Base-by-base conservation (phyloP, 2,329 filamentous ascomycete genomes). In the Aphanoascus verrucosus region DNA sequence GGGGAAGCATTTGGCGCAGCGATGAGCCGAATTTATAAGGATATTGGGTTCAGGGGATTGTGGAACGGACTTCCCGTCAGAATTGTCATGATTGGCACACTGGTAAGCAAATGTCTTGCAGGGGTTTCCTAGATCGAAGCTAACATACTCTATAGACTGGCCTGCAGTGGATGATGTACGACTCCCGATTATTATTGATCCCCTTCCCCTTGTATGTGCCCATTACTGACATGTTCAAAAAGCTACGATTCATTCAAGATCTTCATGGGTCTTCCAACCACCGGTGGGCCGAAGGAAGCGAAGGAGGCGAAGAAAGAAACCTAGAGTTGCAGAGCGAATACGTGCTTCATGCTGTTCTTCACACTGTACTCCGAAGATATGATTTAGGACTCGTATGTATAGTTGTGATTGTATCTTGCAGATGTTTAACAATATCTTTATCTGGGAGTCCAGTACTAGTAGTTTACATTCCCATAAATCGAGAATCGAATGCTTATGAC, bases 131-230 rank as follows among this genome's bases (percentile, higher is more conserved):
- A 20, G 42, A 42, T 34, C 14, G 0, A 17, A 28, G 14, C 48
- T 57, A 45, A 52, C 38, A 61, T 64, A 15, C 15, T 35, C 19
- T 51, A 17, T 52, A 71, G 60, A 94, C 87, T 17, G 88, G 86
- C 55, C 73, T 94, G 57, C 89, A 95, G 74, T 95, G 88, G 88
- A 88, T 94, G 84, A 93, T 90, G 67, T 93, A 90, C 72, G 85
- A 80, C 19, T 37, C 17, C 32, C 31, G 11, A n/a, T 45, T 40
- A 7, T 35, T 23, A 23, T 15, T n/a, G 2, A 38, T 3, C 32
- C 40, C 8, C 2, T 19, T 52, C 37, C 11, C 8, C 20, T 11
- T 48, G 1, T 35, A 14, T 20, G 11, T n/a, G 19, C 1, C 9
- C 41, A 6, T 15, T 40, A 31, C 46, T 54, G 23, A 54, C 34